Conservation (phyloP, 2,329 filamentous ascomycete species). For the Penicillium sp. region DNA sequence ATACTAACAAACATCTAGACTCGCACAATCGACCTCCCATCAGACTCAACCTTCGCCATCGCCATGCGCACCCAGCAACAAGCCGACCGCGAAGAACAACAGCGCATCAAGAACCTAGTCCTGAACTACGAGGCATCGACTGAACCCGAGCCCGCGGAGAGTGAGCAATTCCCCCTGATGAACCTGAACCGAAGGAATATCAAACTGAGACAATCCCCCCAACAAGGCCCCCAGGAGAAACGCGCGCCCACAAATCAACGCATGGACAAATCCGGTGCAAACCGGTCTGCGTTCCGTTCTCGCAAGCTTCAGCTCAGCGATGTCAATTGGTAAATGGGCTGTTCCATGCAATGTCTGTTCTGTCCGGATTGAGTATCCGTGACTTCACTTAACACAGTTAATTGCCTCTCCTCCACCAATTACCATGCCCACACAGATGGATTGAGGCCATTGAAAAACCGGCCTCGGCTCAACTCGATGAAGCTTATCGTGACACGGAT, state of each 20-base stretch:
- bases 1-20: conserved; percentile 55
- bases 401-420: neutral
- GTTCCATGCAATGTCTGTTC: no score
- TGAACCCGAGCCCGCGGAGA: conserved; percentile 70
- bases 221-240: conserved; percentile 39
- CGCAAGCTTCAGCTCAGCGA: conserved; percentile 93
- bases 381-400: conserved; percentile 3
- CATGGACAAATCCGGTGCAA: conserved; percentile 56
- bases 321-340: conserved; percentile 83
- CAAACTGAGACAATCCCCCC: conserved; percentile 1
- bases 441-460: no score
- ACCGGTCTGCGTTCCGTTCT: conserved; percentile 72
- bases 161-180: conserved; percentile 53
- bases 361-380: conserved; percentile 6
- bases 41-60: conserved; percentile 90
- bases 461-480: no score
- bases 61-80: conserved; percentile 96
- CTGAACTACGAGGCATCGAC: conserved; percentile 93
- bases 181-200: conserved; percentile 32
- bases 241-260: conserved; percentile 43
- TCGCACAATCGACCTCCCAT: conserved; percentile 76
- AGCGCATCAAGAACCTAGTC: conserved; percentile 96
- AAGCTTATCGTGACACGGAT: no score
- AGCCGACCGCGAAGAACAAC: conserved; percentile 91
- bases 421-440: neutral